Evolutionary conservation across 2,329 filamentous ascomycete species (phyloP), one percentile per base, ranked within the genome.

Genomic region (Penicillium sp.): DNA sequence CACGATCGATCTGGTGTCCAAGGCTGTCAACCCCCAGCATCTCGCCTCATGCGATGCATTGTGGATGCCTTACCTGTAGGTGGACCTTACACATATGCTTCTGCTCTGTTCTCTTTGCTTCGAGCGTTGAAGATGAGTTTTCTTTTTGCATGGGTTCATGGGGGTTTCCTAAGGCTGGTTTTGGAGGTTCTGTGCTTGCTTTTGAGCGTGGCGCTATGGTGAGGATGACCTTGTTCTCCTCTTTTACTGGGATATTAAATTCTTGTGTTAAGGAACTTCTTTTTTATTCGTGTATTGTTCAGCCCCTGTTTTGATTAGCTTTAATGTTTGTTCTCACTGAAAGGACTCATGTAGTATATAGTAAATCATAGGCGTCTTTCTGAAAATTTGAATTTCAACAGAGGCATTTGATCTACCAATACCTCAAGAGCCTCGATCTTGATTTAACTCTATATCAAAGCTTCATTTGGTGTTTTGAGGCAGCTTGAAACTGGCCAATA

Each of bases 51-150:
- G 85, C 57, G 92, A 98, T 72, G 81, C 89, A 41, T 69, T 98
- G 54, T 99, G 92, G 88, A 96, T 96, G 90, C 83, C 87, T 15
- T 98, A 94, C 70, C 70, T 96, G 59, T 96, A 50, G 57, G 20
- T 16, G 34, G 15, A 23, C n/a, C 36, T 41, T 45, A n/a, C 43
- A 32, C 41, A 41, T 42, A 41, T 48, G 44, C 40, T 43, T 41
- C 44, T 13, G 37, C 32, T 30, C 33, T 15, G 30, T 36, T 36
- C 30, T 37, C 29, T 44, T 12, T 39, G 34, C 30, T 35, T 36
- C 16, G 22, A 16, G 11, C 12, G 25, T 17, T 37, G 27, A 30
- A 25, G 25, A 28, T 25, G 39, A 30, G 23, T 25, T 32, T 35
- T 32, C 15, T 29, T 31, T 41, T 36, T 37, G 32, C 41, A 33